phyloP scores from a whole-genome alignment of 371 early-diverging fungal species.

The Saksenaea vasiformis region DNA sequence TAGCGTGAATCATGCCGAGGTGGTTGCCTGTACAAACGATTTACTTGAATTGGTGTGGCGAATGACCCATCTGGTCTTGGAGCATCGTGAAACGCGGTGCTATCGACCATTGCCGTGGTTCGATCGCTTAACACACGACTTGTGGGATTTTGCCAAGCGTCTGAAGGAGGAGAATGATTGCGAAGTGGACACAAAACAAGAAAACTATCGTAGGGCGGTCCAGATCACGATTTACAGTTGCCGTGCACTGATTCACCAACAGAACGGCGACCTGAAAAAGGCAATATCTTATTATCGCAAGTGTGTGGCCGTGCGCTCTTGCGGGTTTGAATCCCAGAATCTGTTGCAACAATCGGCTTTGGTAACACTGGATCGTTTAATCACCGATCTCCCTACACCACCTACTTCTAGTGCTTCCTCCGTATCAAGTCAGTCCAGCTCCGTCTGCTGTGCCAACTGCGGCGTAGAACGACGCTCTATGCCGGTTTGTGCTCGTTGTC shows the following conservation, averaged over 20 bases:
- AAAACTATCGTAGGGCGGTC: constrained; percentile 34
- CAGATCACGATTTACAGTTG: constrained; percentile 44
- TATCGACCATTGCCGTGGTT: constrained; percentile 28
- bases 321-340: constrained; percentile 25
- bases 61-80: constrained; percentile 30
- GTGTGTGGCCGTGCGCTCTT: constrained; percentile 27
- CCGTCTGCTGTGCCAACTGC: constrained; percentile 13
- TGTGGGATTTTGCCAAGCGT: constrained; percentile 41
- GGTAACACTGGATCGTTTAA: constrained; percentile 22
- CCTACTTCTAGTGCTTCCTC: constrained; percentile 3
- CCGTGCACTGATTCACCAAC: constrained; percentile 40
- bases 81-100: constrained; percentile 21
- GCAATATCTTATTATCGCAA: constrained; percentile 34
- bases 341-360: constrained; percentile 18
- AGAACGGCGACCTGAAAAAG: constrained; percentile 23
- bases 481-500: constrained; percentile 29
- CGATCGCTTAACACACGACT: constrained; percentile 18
- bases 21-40: constrained; percentile 23
- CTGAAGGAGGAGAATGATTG: constrained; percentile 34
- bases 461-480: constrained; percentile 19
- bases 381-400: constrained; percentile 4
- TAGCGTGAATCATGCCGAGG: constrained; percentile 13
- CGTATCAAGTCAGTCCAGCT: constrained; percentile 4
- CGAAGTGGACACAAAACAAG: constrained; percentile 8
- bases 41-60: constrained; percentile 32